Conservation (phyloP, 305 asterid species). For the Withania somnifera region DNA sequence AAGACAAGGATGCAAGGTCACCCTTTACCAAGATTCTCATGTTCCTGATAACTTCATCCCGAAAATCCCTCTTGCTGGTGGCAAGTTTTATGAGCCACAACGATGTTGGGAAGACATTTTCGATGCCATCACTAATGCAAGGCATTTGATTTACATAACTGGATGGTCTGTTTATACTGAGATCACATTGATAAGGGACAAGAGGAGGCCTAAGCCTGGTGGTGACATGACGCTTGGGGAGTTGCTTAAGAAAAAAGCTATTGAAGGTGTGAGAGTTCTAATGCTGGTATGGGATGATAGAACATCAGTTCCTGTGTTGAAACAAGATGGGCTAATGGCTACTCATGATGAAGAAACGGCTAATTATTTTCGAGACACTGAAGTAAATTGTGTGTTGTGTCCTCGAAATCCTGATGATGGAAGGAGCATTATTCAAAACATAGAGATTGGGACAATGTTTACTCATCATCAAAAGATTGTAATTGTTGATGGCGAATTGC, state of each 20-base stretch:
- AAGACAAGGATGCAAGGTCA: slow-evolving; percentile 33
- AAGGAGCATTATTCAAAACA: slow-evolving; percentile 31
- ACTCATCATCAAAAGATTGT: slow-evolving; percentile 53
- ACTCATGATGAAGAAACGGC: slow-evolving; percentile 47
- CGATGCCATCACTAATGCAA: slow-evolving; percentile 32
- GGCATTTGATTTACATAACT: slow-evolving; percentile 34
- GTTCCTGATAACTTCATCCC: slow-evolving; percentile 35
- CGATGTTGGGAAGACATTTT: slow-evolving; percentile 50
- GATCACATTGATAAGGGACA: slow-evolving; percentile 37
- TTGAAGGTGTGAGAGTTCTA: slow-evolving; percentile 39
- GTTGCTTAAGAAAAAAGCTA: slow-evolving; percentile 30
- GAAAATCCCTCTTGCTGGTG: slow-evolving; percentile 29
- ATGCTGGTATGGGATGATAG: slow-evolving; percentile 53
- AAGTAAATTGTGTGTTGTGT: slow-evolving; percentile 43
- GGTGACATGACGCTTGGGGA: slow-evolving; percentile 40
- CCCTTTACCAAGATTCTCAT: slow-evolving; percentile 46
- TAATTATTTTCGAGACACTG: slow-evolving; percentile 18
- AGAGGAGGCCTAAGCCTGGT: slow-evolving; percentile 29
- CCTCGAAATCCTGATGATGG: slow-evolving; percentile 54
- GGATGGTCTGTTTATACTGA: slow-evolving; percentile 50
- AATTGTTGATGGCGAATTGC: slow-evolving; percentile 33
- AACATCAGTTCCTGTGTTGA: slow-evolving; percentile 30
- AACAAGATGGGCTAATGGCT: slow-evolving; percentile 43
- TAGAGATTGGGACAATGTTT: slow-evolving; percentile 40
- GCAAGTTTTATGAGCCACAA: slow-evolving; percentile 28